phyloP scores from a whole-genome alignment of 352 stramenopile species.

The Globisporangium takayamanum region DNA sequence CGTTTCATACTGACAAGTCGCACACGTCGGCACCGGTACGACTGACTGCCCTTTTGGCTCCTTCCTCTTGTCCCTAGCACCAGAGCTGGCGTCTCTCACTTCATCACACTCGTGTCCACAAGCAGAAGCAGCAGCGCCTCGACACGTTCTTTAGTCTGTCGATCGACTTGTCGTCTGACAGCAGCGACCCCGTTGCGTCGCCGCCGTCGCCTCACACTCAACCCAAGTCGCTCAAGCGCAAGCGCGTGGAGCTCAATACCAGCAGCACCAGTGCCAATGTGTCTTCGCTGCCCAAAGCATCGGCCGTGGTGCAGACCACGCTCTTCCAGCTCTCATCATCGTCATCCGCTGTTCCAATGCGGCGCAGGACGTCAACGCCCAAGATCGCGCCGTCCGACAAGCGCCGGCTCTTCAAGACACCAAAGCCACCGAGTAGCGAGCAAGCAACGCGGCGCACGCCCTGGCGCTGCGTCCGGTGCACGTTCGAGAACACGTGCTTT shows the following conservation, averaged over 20 bases:
- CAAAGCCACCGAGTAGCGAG: slow-evolving; percentile 1
- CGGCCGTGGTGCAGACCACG: slow-evolving; percentile 30
- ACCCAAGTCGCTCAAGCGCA: neutral
- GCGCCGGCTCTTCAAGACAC: neutral
- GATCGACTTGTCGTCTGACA: slow-evolving; percentile 2
- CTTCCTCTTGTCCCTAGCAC: too few relatives aligned
- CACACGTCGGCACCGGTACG: too few relatives aligned
- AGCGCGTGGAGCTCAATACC: slow-evolving; percentile 19
- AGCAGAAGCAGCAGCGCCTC: slow-evolving; percentile 34
- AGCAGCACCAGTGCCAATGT: neutral
- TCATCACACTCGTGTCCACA: neutral
- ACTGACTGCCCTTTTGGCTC: too few relatives aligned
- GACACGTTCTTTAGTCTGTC: slow-evolving; percentile 31
- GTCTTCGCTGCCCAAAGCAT: slow-evolving; percentile 6
- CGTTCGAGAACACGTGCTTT: slow-evolving; percentile 73
- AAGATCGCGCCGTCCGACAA: too few relatives aligned
- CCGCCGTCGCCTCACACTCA: neutral
- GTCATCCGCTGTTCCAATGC: neutral
- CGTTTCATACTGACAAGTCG: neutral
- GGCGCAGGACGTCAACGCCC: too few relatives aligned
- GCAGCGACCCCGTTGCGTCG: neutral
- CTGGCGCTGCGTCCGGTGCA: slow-evolving; percentile 58
- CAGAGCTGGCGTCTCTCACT: too few relatives aligned
- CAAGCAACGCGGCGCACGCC: slow-evolving; percentile 17
- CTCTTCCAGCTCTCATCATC: slow-evolving; percentile 23